Conservation (phyloP, 495 filamentous ascomycete species). For the Stereocaulon alpinum region DNA sequence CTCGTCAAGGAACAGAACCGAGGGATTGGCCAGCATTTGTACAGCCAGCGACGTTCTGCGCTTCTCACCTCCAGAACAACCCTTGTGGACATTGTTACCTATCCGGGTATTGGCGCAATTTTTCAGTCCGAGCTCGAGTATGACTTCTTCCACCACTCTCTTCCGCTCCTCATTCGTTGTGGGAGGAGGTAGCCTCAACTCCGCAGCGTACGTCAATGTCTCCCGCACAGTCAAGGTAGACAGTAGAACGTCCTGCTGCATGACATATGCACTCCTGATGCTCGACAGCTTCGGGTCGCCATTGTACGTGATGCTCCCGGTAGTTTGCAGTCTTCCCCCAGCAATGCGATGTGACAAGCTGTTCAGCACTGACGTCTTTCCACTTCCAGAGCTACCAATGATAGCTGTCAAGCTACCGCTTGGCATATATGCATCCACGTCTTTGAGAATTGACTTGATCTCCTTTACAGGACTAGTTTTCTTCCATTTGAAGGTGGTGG, state of each 20-base stretch:
- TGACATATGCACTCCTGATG: slow-evolving; percentile 58
- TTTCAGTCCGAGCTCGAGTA: slow-evolving; percentile 61
- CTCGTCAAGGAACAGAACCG: slow-evolving; percentile 64
- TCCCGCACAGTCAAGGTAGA: slow-evolving; percentile 63
- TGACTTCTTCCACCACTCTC: slow-evolving; percentile 58
- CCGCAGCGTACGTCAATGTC: slow-evolving; percentile 59
- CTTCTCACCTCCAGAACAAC: slow-evolving; percentile 69
- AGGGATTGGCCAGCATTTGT: slow-evolving; percentile 64
- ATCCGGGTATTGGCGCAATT: slow-evolving; percentile 64
- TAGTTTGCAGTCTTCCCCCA: slow-evolving; percentile 40
- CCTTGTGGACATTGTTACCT: slow-evolving; percentile 55
- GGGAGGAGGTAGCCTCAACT: slow-evolving; percentile 54
- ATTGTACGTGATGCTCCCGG: slow-evolving; percentile 49
- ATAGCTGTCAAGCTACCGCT: slow-evolving; percentile 59
- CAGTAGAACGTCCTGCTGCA: slow-evolving; percentile 65
- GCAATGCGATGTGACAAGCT: slow-evolving; percentile 55
- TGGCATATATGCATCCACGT: slow-evolving; percentile 45
- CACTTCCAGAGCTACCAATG: slow-evolving; percentile 61
- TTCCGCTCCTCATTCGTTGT: slow-evolving; percentile 47
- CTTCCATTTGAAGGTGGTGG: not conserved
- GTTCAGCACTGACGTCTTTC: slow-evolving; percentile 65
- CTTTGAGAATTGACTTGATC: slow-evolving; percentile 38
- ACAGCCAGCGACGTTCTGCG: slow-evolving; percentile 63
- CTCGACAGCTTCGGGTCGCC: slow-evolving; percentile 38
- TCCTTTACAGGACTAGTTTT: slow-evolving; percentile 12